These are phyloP conservation scores for Xylariaceae sp. DNA, from an alignment of 2,329 filamentous ascomycete species.

Conservation along the genomic window DNA sequence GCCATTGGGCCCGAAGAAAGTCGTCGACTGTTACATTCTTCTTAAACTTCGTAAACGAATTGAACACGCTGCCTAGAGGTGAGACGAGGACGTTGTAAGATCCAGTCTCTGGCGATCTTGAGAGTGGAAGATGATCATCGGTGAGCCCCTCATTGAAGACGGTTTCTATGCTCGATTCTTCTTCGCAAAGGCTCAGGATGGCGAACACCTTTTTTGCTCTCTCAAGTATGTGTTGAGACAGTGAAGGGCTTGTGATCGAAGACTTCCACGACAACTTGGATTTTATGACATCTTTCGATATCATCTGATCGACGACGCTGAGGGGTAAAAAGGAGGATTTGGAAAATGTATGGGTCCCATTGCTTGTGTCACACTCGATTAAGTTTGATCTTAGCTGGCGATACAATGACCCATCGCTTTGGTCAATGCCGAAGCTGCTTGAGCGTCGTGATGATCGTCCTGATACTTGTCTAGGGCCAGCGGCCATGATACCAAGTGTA, in stretches of 20 bases:
- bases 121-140: slow-evolving; percentile 6
- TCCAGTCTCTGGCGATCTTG: not conserved
- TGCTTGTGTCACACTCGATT: not conserved
- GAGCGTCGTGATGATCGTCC: not conserved
- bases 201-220: not conserved
- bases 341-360: not conserved
- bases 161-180: not conserved
- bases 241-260: not conserved
- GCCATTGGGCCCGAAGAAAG: not conserved
- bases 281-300: not conserved
- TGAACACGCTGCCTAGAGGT: not conserved
- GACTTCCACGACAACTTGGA: not conserved
- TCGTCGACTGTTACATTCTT: not conserved
- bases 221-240: not conserved
- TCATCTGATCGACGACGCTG: not conserved
- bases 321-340: slow-evolving; percentile 1
- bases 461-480: not conserved
- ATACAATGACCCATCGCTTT: not conserved
- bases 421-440: not conserved
- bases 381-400: not conserved
- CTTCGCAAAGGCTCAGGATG: slow-evolving; percentile 1
- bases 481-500: not conserved
- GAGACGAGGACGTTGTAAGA: not conserved
- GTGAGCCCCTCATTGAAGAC: slow-evolving; percentile 4
- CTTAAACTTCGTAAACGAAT: not conserved